Evolutionary conservation across 208 protist species (phyloP), one percentile per base, ranked within the genome.

Genomic region (Phytomonas serpens): DNA sequence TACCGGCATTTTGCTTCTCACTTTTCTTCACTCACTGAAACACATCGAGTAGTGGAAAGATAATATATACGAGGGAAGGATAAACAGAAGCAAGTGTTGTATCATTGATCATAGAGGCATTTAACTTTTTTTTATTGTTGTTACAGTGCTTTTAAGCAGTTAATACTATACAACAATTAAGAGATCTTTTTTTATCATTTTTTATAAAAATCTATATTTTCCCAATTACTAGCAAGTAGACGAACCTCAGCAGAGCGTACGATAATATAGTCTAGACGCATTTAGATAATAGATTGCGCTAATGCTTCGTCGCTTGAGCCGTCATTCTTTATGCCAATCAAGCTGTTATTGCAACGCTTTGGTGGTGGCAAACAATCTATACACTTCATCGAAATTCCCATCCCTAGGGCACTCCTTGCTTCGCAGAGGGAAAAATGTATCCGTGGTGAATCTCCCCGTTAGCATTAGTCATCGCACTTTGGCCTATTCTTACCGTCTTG

Each of bases 1-100:
- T 64, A 42, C 52, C 16, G 6, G 36, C 47, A 64, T 76, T 40
- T 68, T 36, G 76, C 32, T 66, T 74, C 52, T 72, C 62, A 66
- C 68, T 36, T 30, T 69, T 70, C 64, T 19, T 19, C 47, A 57
- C 47, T 9, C 47, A 23, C 19, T 6, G 23, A 72, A 36, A 14
- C 71, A 0, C 9, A 42, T 76, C n/a, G 29, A 23, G 38, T 74
- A 71, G 7, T n/a, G 6, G 42, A n/a, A 38, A 37, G 33, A 64
- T 0, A 34, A 62, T 32, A n/a, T 40, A 68, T 7, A 14, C 23
- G 7, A 32, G 32, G 66, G 31, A 38, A 73, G 31, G 13, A 74
- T 36, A 72, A 16, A n/a, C 65, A 47, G 23, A 62, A 37, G 30
- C 37, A 13, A 36, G 37, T 3, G 27, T 29, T 52, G 4, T 23